Percentiles rank a stretch among this genome's conserved stretches.
Evolutionary conservation across 2,329 filamentous ascomycete genomes (phyloP).

Genomic region (Lasiodiplodia hormozganensis): DNA sequence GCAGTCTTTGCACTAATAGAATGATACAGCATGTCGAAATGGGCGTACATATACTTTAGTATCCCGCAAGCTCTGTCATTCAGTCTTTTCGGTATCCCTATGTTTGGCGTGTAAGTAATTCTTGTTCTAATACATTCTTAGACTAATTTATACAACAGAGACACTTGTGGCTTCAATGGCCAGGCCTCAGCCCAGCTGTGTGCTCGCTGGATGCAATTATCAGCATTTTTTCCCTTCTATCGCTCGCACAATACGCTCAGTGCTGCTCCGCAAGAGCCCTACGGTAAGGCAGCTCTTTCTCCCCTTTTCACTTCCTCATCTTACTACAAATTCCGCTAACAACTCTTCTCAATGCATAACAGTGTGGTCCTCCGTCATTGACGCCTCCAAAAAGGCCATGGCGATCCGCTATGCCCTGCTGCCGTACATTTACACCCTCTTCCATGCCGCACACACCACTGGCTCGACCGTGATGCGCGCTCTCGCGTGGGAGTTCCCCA

Average conservation of each 20-base stretch:
- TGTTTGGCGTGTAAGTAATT: constrained; percentile 63
- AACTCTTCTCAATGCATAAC: constrained; percentile 33
- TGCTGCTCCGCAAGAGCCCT: constrained; percentile 72
- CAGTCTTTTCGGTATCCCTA: constrained; percentile 75
- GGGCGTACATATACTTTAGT: constrained; percentile 76
- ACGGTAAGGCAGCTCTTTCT: constrained; percentile 40
- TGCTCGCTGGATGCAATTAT: constrained; percentile 75
- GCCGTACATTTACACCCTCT: constrained; percentile 78
- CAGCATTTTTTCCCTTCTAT: constrained; percentile 80
- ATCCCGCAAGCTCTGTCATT: constrained; percentile 81
- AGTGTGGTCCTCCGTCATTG: constrained; percentile 68
- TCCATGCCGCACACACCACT: constrained; percentile 69
- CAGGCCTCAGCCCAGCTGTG: constrained; percentile 75
- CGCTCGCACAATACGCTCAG: constrained; percentile 74
- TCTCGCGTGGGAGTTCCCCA: constrained; percentile 75
- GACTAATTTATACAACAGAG: too few relatives aligned
- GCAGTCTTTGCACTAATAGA: neutral
- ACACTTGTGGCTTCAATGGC: constrained; percentile 71
- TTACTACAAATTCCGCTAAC: too few relatives aligned
- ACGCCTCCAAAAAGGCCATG: constrained; percentile 72
- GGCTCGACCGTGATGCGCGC: constrained; percentile 77
- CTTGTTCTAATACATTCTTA: too few relatives aligned
- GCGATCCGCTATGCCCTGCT: constrained; percentile 73
- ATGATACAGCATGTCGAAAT: constrained; percentile 59
- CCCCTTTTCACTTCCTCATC: neutral